phyloP scores from a whole-genome alignment of 1,139 yeast genomes.

The Entelexis sorbosivorans region DNA sequence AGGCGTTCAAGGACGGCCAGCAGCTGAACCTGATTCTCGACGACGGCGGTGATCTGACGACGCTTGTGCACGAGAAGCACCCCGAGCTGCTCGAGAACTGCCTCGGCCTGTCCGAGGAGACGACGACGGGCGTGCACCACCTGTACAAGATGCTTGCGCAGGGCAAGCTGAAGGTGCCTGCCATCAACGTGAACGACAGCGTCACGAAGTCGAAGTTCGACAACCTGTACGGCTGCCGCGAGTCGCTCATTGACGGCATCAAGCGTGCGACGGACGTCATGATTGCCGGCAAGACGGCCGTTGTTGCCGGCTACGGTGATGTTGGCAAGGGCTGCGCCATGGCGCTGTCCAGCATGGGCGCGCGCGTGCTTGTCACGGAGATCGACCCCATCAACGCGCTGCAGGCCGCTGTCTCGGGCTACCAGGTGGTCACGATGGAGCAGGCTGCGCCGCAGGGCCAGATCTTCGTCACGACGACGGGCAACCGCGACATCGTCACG shows the following conservation, averaged over 20 bases:
- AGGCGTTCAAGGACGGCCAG: constrained; percentile 93
- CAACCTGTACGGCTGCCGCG: constrained; percentile 99
- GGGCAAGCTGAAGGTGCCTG: constrained; percentile 90
- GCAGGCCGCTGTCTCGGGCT: constrained; percentile 99
- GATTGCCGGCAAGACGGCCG: constrained; percentile 99
- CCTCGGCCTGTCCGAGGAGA: constrained; percentile 96
- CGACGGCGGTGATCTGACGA: constrained; percentile 99
- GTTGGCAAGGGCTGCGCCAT: constrained; percentile 99
- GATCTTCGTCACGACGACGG: constrained; percentile 98
- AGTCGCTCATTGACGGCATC: constrained; percentile 96
- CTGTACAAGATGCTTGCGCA: constrained; percentile 93
- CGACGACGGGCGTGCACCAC: constrained; percentile 99
- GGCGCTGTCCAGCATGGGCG: constrained; percentile 99
- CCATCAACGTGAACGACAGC: constrained; percentile 97
- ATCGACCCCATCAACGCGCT: constrained; percentile 98
- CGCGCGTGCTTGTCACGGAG: constrained; percentile 95
- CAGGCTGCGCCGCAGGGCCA: constrained; percentile 92
- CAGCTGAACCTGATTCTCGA: constrained; percentile 95
- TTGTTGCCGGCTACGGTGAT: constrained; percentile 99
- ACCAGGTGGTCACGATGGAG: constrained; percentile 93
- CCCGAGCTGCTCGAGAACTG: constrained; percentile 96
- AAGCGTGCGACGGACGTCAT: constrained; percentile 99
- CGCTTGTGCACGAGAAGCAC: constrained; percentile 94
- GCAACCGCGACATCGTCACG: constrained; percentile 96
- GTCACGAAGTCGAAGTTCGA: constrained; percentile 99